Percentiles rank a stretch among this genome's conserved stretches.
These are phyloP conservation scores for Yarrowia sp. DNA, from an alignment of 805 yeast species.

Conservation along the genomic window DNA sequence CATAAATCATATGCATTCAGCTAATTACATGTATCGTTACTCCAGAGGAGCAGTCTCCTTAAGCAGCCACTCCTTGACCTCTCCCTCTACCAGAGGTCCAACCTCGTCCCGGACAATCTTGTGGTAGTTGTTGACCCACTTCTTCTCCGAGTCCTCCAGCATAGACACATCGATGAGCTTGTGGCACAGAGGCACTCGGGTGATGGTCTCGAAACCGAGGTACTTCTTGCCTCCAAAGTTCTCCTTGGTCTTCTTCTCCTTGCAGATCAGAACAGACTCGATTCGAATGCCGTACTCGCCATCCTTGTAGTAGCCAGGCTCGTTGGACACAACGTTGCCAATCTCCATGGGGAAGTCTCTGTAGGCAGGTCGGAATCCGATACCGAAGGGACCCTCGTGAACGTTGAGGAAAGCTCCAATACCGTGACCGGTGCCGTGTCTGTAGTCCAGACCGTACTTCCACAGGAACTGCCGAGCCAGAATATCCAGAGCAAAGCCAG, in stretches of 20 bases:
- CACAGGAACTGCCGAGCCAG: conserved; percentile 85
- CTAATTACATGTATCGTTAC: not conserved
- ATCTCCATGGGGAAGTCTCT: conserved; percentile 59
- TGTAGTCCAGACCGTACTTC: conserved; percentile 82
- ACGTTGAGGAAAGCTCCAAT: conserved; percentile 91
- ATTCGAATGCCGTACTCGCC: conserved; percentile 90
- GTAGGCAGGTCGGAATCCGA: conserved; percentile 62
- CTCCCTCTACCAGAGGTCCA: conserved; percentile 58
- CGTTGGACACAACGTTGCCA: conserved; percentile 86
- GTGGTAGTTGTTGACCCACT: conserved; percentile 76
- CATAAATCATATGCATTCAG: too few species aligned
- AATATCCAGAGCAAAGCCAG: conserved; percentile 78
- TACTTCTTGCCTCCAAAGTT: conserved; percentile 64
- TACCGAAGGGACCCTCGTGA: conserved; percentile 93
- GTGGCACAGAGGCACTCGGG: conserved; percentile 82
- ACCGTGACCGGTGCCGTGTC: conserved; percentile 98
- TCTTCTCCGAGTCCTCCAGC: conserved; percentile 66
- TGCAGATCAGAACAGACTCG: conserved; percentile 78
- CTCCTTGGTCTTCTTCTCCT: conserved; percentile 51
- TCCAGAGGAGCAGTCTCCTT: conserved; percentile 61
- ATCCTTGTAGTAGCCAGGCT: conserved; percentile 92
- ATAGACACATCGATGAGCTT: conserved; percentile 69
- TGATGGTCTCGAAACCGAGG: conserved; percentile 80
- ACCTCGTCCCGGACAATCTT: conserved; percentile 60
- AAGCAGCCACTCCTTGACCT: conserved; percentile 73